These are phyloP conservation scores for Lactuca sativa DNA, from an alignment of 129 eudicot genomes.

Conservation along the genomic window DNA sequence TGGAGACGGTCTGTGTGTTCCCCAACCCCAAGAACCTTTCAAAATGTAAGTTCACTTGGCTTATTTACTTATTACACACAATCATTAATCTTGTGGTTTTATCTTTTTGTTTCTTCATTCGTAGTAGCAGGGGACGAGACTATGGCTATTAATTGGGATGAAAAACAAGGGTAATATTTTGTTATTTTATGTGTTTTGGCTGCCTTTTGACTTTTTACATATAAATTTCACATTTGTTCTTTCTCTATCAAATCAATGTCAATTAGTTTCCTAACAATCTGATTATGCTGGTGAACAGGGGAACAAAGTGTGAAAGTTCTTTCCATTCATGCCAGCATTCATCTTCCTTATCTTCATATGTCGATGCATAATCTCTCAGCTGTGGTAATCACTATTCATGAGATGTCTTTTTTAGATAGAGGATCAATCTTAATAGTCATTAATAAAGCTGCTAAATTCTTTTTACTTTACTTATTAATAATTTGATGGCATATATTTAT, in stretches of 20 bases:
- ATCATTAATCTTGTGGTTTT: neutral
- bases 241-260: too few species aligned
- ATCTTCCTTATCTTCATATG: conserved; percentile 72
- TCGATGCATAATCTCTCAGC: conserved; percentile 75
- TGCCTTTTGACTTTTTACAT: neutral
- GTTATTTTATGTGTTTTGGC: conserved; percentile 10
- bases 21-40: conserved; percentile 57
- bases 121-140: conserved; percentile 77
- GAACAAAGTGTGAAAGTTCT: conserved; percentile 55
- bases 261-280: too few species aligned
- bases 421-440: too few species aligned
- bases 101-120: conserved; percentile 38
- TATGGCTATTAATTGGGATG: conserved; percentile 67
- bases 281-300: conserved; percentile 41
- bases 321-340: conserved; percentile 73
- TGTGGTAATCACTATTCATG: conserved; percentile 40
- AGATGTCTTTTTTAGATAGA: too few species aligned
- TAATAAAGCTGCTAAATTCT: too few species aligned
- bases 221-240: too few species aligned
- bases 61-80: neutral
- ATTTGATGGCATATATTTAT: neutral
- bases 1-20: conserved; percentile 85
- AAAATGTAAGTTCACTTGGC: conserved; percentile 43
- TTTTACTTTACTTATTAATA: too few species aligned
- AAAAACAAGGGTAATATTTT: conserved; percentile 66